phyloP scores from a whole-genome alignment of 495 filamentous ascomycete species.

The Echria macrotheca region DNA sequence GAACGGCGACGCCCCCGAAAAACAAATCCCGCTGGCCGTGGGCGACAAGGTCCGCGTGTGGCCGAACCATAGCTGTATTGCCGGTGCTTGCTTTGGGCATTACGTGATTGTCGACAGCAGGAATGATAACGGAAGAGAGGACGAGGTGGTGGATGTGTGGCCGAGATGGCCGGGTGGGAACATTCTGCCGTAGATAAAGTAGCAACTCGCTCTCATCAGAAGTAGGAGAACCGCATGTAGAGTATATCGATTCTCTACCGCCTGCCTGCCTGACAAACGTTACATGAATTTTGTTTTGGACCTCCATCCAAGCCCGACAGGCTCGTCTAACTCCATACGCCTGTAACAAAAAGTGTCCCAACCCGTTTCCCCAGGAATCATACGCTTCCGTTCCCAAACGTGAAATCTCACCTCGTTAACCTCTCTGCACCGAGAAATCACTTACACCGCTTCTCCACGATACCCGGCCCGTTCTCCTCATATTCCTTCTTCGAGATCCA shows the following conservation, averaged over 20 bases:
- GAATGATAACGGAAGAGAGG: constrained; percentile 38
- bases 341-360: not conserved
- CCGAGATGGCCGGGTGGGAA: constrained; percentile 56
- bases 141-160: constrained; percentile 69
- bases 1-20: constrained; percentile 32
- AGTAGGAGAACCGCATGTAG: not conserved
- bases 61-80: constrained; percentile 83
- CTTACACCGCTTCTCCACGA: constrained; percentile 77
- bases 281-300: constrained; percentile 9
- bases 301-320: not conserved
- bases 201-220: constrained; percentile 26
- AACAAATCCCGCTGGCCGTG: constrained; percentile 51
- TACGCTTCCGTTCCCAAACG: no score
- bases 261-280: no score
- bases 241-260: no score
- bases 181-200: no score
- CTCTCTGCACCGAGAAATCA: constrained; percentile 25
- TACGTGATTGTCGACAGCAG: constrained; percentile 72
- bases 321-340: constrained; percentile 22
- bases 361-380: no score
- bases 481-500: constrained; percentile 90
- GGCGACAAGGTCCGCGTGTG: constrained; percentile 65
- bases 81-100: constrained; percentile 64
- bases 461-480: constrained; percentile 64
- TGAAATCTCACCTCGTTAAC: not conserved